Conservation (phyloP, 1,284 basidiomycete genomes). For the Coniferiporia sulphurascens region DNA sequence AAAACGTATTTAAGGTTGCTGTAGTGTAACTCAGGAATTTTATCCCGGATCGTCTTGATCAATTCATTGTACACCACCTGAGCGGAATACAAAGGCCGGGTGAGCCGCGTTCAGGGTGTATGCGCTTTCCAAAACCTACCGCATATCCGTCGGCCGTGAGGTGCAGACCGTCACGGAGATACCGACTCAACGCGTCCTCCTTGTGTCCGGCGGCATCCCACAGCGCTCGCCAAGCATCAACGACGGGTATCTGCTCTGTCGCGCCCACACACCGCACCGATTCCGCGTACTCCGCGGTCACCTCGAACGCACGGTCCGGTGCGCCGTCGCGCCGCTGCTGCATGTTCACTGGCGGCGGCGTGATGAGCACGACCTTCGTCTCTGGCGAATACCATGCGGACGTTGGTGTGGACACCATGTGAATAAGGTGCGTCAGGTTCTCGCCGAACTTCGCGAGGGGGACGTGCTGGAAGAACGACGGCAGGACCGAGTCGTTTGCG, state of each 20-base stretch:
- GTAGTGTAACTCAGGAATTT: conserved; percentile 67
- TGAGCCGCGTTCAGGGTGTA: neutral
- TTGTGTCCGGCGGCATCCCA: conserved; percentile 62
- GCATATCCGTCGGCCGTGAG: conserved; percentile 67
- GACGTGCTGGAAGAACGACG: conserved; percentile 53
- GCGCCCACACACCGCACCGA: conserved; percentile 59
- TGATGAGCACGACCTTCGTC: conserved; percentile 78
- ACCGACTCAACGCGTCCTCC: conserved; percentile 44
- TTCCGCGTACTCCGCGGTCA: conserved; percentile 64
- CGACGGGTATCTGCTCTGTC: conserved; percentile 50
- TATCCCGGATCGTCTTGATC: conserved; percentile 48
- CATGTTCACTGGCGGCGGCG: conserved; percentile 79
- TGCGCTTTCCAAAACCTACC: conserved; percentile 35
- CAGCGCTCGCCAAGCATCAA: conserved; percentile 67
- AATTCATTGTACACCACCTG: conserved; percentile 67
- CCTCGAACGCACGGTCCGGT: conserved; percentile 56
- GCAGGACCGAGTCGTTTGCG: conserved; percentile 74
- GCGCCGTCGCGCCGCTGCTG: conserved; percentile 42
- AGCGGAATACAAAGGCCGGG: neutral
- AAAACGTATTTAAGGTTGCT: conserved; percentile 54
- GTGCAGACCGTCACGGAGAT: conserved; percentile 74
- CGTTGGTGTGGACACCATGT: conserved; percentile 52
- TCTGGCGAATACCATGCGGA: conserved; percentile 67
- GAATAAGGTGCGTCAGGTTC: conserved; percentile 63
- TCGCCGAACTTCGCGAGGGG: conserved; percentile 60